Percentiles rank a stretch among this genome's conserved stretches.
These are phyloP conservation scores for Mercurialis annua DNA, from an alignment of 345 rosid species.

Conservation along the genomic window DNA sequence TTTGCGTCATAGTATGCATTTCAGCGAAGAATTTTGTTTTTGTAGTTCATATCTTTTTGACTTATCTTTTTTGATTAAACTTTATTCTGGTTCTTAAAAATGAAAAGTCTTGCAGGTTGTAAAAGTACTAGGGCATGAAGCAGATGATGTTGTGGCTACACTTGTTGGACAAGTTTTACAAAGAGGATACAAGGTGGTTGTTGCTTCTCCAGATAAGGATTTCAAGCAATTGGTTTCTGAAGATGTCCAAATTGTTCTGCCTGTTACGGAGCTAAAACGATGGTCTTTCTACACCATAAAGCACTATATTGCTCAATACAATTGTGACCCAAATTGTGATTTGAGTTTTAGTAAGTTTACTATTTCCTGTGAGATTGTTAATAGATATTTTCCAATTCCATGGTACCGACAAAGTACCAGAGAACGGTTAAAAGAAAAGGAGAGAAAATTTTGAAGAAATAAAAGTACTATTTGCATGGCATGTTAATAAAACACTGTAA, in stretches of 20 bases:
- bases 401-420: background rate
- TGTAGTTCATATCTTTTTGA: background rate
- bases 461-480: background rate
- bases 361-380: background rate
- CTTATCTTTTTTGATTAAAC: background rate
- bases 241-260: slow-evolving; percentile 86
- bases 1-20: background rate
- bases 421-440: background rate
- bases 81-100: slow-evolving; percentile 9
- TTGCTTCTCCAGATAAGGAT: slow-evolving; percentile 97
- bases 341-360: slow-evolving; percentile 77
- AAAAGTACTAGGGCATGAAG: slow-evolving; percentile 73
- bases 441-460: background rate
- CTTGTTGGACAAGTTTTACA: slow-evolving; percentile 61
- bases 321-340: slow-evolving; percentile 75
- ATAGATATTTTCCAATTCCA: background rate
- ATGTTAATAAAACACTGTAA: background rate
- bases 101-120: slow-evolving; percentile 50
- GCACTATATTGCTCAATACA: slow-evolving; percentile 75
- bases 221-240: slow-evolving; percentile 92
- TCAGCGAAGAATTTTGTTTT: background rate
- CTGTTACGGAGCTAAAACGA: slow-evolving; percentile 60
- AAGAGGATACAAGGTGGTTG: slow-evolving; percentile 58
- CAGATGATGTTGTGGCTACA: slow-evolving; percentile 91
- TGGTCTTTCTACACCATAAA: slow-evolving; percentile 92